Evolutionary conservation across 805 yeast genomes (phyloP), one percentile per base, ranked within the genome.

Genomic region (Torulaspora maleeae): DNA sequence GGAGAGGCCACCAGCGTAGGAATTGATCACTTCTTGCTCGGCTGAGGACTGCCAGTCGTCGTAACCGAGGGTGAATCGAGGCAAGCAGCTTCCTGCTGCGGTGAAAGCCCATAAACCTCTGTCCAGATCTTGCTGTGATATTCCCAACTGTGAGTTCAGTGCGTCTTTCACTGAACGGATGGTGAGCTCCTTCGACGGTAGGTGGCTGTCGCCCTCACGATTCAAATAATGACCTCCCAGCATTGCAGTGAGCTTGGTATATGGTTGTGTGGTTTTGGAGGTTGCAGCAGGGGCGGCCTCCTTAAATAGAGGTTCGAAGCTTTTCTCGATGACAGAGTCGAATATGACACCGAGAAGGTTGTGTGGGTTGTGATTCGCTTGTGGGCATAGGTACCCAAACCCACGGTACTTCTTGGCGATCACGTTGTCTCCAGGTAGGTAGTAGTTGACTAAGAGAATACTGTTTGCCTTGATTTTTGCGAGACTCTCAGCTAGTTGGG

Each of bases 331-430:
- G 44, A 87, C 88, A 1, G 96, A 86, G 63, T 91, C 98, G 66
- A 83, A 91, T 15, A 93, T 88, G 5, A 88, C 87, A 2, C 99
- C 99, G 25, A 91, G 69, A 12, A 89, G 66, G 15, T 76, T 71
- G 38, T 79, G 80, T 3, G 75, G 71, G 51, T 82, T 80, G 5
- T 53, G 39, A 34, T 61, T 58, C 3, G 66, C 54, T 43, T 61
- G 55, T 6, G 99, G 99, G 8, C 90, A 84, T 38, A 91, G 73
- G 55, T 84, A 87, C 1, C 99, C 99, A 72, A 91, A 91, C 30
- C 97, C 95, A 47, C 75, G 72, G 27, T 68, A 61, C 8, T 63
- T 63, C 22, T 50, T 41, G 3, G 65, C 56, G n/a, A 78, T 70
- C 16, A 66, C 63, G 54, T 68, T 68, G 38, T 58, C 63, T 32